Evolutionary conservation across 495 filamentous ascomycete species (phyloP).

Genomic region (Xylaria scruposa): DNA sequence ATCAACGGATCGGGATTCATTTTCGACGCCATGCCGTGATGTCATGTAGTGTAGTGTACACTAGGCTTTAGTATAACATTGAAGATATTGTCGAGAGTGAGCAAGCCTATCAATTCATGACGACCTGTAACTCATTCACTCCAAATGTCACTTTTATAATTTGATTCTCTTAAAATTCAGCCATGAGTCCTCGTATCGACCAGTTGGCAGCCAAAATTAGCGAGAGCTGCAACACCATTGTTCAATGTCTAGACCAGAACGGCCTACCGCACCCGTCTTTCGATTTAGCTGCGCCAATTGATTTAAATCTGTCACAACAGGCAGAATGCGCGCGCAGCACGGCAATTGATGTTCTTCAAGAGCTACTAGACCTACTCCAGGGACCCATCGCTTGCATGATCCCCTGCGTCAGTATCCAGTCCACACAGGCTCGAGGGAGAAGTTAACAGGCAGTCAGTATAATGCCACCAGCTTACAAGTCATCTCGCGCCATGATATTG

Average conservation of each 20-base stretch:
- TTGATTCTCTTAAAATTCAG: background rate
- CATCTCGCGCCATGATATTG: slow-evolving; percentile 46
- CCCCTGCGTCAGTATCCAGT: background rate
- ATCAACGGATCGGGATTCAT: background rate
- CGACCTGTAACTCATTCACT: too few species aligned
- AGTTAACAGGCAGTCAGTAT: slow-evolving; percentile 12
- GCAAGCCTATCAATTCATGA: background rate
- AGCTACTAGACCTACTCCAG: slow-evolving; percentile 10
- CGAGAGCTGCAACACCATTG: background rate
- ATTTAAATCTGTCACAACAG: background rate
- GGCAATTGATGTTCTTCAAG: slow-evolving; percentile 17
- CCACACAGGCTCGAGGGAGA: too few species aligned
- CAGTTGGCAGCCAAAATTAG: slow-evolving; percentile 17
- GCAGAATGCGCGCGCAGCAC: slow-evolving; percentile 8
- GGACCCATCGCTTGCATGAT: slow-evolving; percentile 13
- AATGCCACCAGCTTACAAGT: slow-evolving; percentile 39
- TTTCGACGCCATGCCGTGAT: background rate
- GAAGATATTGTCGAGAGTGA: background rate
- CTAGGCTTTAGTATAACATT: background rate
- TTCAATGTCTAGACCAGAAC: background rate
- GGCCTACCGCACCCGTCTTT: slow-evolving; percentile 1
- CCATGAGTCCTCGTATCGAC: slow-evolving; percentile 8
- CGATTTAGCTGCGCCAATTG: background rate
- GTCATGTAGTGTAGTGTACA: background rate
- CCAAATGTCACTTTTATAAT: too few species aligned